These are phyloP conservation scores for Rubia yunnanensis DNA, from an alignment of 257 asterid species.

Conservation along the genomic window DNA sequence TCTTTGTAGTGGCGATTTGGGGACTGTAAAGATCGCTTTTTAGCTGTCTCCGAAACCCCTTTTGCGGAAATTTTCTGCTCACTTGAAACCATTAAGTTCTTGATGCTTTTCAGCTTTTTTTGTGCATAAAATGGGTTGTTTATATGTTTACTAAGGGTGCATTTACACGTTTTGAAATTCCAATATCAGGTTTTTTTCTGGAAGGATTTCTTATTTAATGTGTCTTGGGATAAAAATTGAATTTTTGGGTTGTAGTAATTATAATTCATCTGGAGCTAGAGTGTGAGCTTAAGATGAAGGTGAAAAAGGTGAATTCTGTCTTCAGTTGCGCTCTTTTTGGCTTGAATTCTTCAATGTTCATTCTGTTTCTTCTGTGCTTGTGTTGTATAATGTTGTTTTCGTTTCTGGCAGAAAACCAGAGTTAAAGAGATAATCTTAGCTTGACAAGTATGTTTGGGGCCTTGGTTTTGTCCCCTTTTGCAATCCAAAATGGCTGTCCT, in stretches of 20 bases:
- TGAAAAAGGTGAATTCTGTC: neutral
- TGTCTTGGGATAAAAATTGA: neutral
- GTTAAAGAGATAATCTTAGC: neutral
- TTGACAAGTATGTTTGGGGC: constrained; percentile 12
- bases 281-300: neutral
- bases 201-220: neutral
- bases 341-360: neutral
- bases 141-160: neutral
- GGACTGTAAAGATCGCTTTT: neutral
- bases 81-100: neutral
- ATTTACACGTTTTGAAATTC: neutral
- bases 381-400: neutral
- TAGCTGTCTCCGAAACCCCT: neutral
- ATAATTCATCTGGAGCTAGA: too few species aligned
- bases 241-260: neutral
- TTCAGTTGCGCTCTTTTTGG: neutral
- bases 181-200: neutral
- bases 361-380: neutral
- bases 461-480: constrained; percentile 10
- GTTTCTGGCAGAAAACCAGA: constrained; percentile 1
- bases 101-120: constrained; percentile 3
- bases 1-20: neutral
- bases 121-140: neutral
- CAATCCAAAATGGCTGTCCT: constrained; percentile 32
- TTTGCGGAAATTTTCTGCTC: neutral